Conservation (phyloP, 2,329 filamentous ascomycete species). For the Trichoderma aggressivum region DNA sequence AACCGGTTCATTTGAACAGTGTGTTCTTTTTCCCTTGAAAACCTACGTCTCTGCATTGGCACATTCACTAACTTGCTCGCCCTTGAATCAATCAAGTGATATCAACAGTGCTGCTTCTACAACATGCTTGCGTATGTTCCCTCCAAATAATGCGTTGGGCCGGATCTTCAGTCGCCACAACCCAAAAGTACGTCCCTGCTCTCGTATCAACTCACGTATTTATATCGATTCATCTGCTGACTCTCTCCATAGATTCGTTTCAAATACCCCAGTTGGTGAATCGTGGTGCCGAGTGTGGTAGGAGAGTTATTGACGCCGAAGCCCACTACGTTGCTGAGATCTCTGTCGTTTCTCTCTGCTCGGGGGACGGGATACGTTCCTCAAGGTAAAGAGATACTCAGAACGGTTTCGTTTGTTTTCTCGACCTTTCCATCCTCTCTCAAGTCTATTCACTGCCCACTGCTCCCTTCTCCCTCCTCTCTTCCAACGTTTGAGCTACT, state of each 20-base stretch:
- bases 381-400: not conserved
- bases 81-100: not conserved
- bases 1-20: not conserved
- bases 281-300: not conserved
- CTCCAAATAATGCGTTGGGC: not conserved
- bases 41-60: fast-evolving
- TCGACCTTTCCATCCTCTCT: not conserved
- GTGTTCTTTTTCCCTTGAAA: not conserved
- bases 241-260: not conserved
- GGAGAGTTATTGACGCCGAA: not conserved
- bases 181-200: not conserved
- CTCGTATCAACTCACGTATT: not conserved
- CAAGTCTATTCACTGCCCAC: not conserved
- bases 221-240: not conserved
- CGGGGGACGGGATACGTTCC: not conserved
- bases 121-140: not conserved
- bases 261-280: not conserved
- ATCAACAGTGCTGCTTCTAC: not conserved
- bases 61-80: not conserved
- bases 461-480: not conserved
- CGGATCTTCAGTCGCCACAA: not conserved
- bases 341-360: not conserved
- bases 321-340: not conserved
- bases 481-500: not conserved
- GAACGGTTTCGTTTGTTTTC: not conserved